These are phyloP conservation scores for Zygosaccharomyces pseudobailii DNA, from an alignment of 1,139 yeast genomes.

Conservation along the genomic window DNA sequence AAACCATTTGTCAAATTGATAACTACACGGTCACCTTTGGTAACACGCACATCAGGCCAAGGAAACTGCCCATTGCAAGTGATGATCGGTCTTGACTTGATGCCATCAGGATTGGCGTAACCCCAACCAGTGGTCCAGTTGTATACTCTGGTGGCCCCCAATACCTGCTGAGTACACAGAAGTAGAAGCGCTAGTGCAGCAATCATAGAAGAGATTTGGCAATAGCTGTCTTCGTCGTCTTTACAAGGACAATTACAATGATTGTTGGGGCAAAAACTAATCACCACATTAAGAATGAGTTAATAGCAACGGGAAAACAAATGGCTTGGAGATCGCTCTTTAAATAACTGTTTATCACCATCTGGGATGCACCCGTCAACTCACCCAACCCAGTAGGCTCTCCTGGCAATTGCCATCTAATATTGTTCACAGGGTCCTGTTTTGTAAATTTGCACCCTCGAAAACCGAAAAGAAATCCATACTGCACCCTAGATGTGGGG, in stretches of 20 bases:
- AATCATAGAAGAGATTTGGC: background rate
- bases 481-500: background rate
- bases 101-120: slow-evolving; percentile 72
- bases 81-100: slow-evolving; percentile 56
- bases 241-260: no score
- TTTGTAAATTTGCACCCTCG: background rate
- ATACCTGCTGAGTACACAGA: background rate
- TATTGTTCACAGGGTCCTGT: background rate
- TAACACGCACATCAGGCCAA: slow-evolving; percentile 68
- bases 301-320: background rate
- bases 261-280: background rate
- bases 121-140: slow-evolving; percentile 76
- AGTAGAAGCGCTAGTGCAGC: background rate
- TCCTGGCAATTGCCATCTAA: no score
- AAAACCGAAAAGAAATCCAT: background rate
- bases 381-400: no score
- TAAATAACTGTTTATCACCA: background rate
- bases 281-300: background rate
- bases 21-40: slow-evolving; percentile 70
- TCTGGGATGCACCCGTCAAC: no score
- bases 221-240: background rate
- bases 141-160: slow-evolving; percentile 32
- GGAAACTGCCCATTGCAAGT: slow-evolving; percentile 86
- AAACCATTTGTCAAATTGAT: slow-evolving; percentile 68
- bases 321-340: background rate